Percentiles rank a stretch among this genome's conserved stretches.
phyloP scores from a whole-genome alignment of 2,329 filamentous ascomycete genomes.

The Pseudogymnoascus sp. region DNA sequence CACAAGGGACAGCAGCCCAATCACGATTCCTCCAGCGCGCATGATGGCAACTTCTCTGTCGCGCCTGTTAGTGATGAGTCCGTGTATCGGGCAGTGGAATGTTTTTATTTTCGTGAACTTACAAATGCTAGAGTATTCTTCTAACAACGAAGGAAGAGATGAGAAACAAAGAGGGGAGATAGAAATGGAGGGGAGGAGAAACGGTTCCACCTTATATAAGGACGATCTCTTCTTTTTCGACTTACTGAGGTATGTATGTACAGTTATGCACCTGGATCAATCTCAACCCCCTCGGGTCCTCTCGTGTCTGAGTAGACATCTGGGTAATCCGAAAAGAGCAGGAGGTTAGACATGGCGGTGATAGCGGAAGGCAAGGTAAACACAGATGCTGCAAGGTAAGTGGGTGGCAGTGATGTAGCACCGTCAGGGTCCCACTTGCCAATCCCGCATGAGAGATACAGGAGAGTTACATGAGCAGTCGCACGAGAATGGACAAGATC shows the following conservation, averaged over 20 bases:
- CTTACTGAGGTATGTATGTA: neutral
- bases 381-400: neutral
- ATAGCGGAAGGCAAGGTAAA: constrained; percentile 4
- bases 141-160: neutral
- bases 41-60: constrained; percentile 5
- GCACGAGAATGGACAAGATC: neutral
- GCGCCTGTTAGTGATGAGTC: neutral
- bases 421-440: constrained; percentile 4
- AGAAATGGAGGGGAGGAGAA: neutral
- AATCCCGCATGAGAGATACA: neutral
- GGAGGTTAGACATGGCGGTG: neutral
- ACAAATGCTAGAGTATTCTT: neutral
- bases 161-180: neutral
- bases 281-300: neutral
- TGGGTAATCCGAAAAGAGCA: neutral
- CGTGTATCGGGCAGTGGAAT: neutral
- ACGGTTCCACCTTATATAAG: neutral
- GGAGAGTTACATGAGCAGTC: neutral
- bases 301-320: neutral
- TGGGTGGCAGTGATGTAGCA: neutral
- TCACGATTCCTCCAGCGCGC: constrained; percentile 4
- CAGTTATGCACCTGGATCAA: neutral
- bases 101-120: neutral
- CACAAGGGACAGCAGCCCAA: constrained; percentile 3
- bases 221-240: neutral